Evolutionary conservation across 371 early-diverging fungal species (phyloP), one percentile per base, ranked within the genome.

Genomic region (Mucor saturninus): DNA sequence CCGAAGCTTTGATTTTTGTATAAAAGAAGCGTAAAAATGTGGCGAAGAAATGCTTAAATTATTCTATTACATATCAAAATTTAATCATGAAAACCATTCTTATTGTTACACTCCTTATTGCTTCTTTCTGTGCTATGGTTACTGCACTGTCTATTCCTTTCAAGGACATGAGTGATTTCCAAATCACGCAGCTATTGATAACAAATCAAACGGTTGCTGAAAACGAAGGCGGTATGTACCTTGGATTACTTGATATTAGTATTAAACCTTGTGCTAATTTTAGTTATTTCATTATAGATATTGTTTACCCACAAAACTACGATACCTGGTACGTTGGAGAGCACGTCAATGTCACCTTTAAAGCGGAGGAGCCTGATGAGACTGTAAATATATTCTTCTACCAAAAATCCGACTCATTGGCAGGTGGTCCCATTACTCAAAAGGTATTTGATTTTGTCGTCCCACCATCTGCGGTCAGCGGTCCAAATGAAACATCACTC

Each of bases 301-400:
- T 79, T 37, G 10, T 67, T 15, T 79, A 59, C 43, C 80, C 80
- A 30, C 58, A 48, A 9, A 28, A 43, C 14, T 58, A 68, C 53
- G 64, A 65, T 3, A 73, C 69, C 10, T 77, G 78, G 78, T 59
- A 66, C 53, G 71, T 77, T 14, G 77, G 77, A 8, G 59, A 77
- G 32, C 53, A 64, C 38, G 77, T 74, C 38, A 69, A 70, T 59
- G 77, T 77, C 39, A 45, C 46, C 2, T 59, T 48, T 13, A 26
- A 54, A 3, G 0, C 52, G 8, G 50, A 50, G 21, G 8, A 28
- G 4, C 32, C 49, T 6, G 9, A 61, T 21, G 51, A 79, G 61
- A 72, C 73, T 7, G 71, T 76, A 5, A 14, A 67, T 11, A 69
- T 74, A 39, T 75, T 77, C 49, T 71, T 77, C 48, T 72, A 64